Evolutionary conservation across 129 eudicot species (phyloP), one percentile per base, ranked within the genome.

Genomic region (Saussurea involucrata): DNA sequence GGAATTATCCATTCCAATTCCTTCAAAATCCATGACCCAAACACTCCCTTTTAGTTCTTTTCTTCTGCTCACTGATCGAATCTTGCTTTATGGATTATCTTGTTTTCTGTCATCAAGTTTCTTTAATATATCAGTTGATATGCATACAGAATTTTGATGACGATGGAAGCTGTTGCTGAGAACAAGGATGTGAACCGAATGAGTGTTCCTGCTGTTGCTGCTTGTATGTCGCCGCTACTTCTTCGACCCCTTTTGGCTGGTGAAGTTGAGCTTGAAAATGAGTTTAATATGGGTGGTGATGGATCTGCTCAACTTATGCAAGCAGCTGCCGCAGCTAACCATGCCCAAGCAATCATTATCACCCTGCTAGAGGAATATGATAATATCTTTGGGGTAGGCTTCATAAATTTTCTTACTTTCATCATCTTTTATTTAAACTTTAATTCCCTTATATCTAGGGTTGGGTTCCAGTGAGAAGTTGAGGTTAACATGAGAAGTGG

Each of bases 301-400:
- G 87, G 92, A 74, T 91, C 98, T 77, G 76, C 87, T 60, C 99
- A 95, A 78, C 99, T 95, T 84, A 57, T 95, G 93, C 99, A 95
- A 88, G 99, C 99, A 46, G 99, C 97, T 71, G 99, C 99, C 69
- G 99, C 97, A 42, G 99, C 99, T 60, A 95, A 95, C 83, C 97
- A 95, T 89, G 99, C 99, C 71, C 99, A 95, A 77, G 97, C 97
- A 32, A 95, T 95, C 71, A 83, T 86, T 63, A 92, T 95, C 75
- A 86, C 92, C 69, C 81, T 95, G 70, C 91, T 95, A 24, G 99
- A 95, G 78, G 99, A 95, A 80, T 95, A 95, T 80, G 96, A 95
- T 28, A 89, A 78, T 31, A 85, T 95, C 77, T 95, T 95, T 75
- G 97, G 99, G 96, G 99, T 95, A 91, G 44, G 77, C 73, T 65